These are phyloP conservation scores for Ceratocystis huliohia DNA, from an alignment of 2,329 filamentous ascomycete genomes.

Conservation along the genomic window DNA sequence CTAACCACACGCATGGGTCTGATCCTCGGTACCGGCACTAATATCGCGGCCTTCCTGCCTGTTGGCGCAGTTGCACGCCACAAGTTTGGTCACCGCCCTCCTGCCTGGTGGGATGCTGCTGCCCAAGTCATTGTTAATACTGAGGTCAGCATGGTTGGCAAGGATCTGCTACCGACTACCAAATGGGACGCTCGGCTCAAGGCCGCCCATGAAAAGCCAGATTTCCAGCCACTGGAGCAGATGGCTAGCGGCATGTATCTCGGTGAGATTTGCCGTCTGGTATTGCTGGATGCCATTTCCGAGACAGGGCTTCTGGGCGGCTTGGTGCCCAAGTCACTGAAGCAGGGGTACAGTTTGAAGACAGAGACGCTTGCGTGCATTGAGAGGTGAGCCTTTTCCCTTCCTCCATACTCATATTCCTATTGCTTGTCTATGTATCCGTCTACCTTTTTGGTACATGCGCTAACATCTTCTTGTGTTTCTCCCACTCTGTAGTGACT, in stretches of 20 bases:
- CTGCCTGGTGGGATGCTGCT: conserved; percentile 44
- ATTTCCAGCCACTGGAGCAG: conserved; percentile 51
- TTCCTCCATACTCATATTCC: neutral
- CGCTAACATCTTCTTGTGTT: conserved; percentile 20
- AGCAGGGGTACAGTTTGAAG: conserved; percentile 43
- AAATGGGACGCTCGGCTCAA: conserved; percentile 47
- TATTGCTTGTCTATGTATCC: neutral
- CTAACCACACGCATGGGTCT: conserved; percentile 48
- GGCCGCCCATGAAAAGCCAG: conserved; percentile 40
- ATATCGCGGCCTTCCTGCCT: conserved; percentile 52
- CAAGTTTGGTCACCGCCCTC: conserved; percentile 46
- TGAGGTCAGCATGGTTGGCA: conserved; percentile 54
- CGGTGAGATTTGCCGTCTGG: conserved; percentile 49
- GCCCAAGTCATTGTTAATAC: conserved; percentile 55
- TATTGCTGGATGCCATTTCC: conserved; percentile 46
- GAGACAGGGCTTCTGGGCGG: conserved; percentile 44
- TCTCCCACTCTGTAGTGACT: conserved; percentile 20
- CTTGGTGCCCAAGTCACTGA: conserved; percentile 41
- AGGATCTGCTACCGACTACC: conserved; percentile 45
- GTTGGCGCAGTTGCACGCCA: conserved; percentile 40
- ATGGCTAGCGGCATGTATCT: conserved; percentile 54
- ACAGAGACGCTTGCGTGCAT: conserved; percentile 48
- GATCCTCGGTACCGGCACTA: conserved; percentile 55
- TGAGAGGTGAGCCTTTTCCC: conserved; percentile 37
- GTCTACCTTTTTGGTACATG: too few species aligned